Conservation (phyloP, 2,329 filamentous ascomycete genomes). For the Talaromyces sp. region DNA sequence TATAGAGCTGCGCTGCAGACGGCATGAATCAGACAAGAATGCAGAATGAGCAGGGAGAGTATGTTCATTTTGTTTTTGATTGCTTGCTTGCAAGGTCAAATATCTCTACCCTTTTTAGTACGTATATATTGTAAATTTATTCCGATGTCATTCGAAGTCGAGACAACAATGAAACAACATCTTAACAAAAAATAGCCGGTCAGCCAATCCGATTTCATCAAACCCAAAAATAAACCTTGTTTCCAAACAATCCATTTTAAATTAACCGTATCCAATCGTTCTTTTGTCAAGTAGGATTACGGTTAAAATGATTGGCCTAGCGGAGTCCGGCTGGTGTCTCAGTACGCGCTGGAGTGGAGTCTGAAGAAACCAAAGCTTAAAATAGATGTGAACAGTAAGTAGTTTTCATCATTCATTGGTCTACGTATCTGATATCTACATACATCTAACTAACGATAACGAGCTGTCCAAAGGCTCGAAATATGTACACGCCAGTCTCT, state of each 20-base stretch:
- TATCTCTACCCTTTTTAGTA: neutral
- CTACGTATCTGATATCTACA: neutral
- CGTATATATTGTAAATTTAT: neutral
- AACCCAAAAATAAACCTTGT: neutral
- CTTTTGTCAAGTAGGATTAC: neutral
- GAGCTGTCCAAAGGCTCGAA: constrained; percentile 9
- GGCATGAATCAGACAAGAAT: neutral
- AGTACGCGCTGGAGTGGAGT: neutral
- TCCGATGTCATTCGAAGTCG: neutral
- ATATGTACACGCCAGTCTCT: constrained; percentile 2
- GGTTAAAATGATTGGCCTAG: neutral
- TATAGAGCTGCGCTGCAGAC: neutral
- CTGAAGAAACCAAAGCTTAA: neutral
- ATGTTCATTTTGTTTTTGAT: neutral
- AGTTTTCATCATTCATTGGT: neutral
- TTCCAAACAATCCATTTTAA: neutral
- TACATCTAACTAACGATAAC: no score
- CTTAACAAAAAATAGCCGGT: neutral
- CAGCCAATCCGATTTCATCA: neutral
- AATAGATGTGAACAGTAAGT: neutral
- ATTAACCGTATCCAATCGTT: neutral
- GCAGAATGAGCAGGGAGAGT: neutral
- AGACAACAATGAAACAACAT: neutral
- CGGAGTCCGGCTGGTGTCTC: neutral
- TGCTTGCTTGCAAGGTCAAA: neutral